phyloP scores from a whole-genome alignment of 305 asterid species.

The Fraxinus paxiana region DNA sequence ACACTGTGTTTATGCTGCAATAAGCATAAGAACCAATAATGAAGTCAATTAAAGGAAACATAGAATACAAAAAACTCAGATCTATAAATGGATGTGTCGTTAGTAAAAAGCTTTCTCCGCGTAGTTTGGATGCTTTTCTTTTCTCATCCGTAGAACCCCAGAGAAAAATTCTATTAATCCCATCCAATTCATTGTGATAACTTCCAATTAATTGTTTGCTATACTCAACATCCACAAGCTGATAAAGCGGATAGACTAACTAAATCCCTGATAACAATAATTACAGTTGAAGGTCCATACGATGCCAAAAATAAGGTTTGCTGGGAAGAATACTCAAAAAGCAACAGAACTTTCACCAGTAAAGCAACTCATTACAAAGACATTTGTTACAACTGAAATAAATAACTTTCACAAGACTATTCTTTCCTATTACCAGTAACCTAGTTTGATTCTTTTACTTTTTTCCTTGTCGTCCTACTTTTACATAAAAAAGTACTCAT shows the following conservation, averaged over 20 bases:
- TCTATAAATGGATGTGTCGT: background rate
- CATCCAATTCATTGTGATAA: background rate
- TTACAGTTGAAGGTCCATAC: background rate
- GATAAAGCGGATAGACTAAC: background rate
- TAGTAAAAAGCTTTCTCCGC: background rate
- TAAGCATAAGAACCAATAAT: constrained; percentile 1
- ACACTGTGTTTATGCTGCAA: constrained; percentile 83
- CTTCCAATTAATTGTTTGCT: background rate
- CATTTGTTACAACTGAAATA: background rate
- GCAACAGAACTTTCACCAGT: background rate
- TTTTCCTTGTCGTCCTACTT: background rate
- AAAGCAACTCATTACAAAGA: background rate
- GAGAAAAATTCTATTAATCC: background rate
- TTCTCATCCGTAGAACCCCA: background rate
- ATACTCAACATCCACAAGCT: background rate
- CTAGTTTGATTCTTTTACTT: background rate
- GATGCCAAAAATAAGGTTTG: background rate
- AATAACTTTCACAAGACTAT: background rate
- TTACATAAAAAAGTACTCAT: background rate
- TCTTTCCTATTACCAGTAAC: background rate
- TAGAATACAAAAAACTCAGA: background rate
- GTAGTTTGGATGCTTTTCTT: background rate
- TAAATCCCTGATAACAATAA: background rate
- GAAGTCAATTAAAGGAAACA: background rate
- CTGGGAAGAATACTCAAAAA: background rate